These are phyloP conservation scores for Kodamaea alishanica DNA, from an alignment of 1,139 yeast genomes.

Conservation along the genomic window DNA sequence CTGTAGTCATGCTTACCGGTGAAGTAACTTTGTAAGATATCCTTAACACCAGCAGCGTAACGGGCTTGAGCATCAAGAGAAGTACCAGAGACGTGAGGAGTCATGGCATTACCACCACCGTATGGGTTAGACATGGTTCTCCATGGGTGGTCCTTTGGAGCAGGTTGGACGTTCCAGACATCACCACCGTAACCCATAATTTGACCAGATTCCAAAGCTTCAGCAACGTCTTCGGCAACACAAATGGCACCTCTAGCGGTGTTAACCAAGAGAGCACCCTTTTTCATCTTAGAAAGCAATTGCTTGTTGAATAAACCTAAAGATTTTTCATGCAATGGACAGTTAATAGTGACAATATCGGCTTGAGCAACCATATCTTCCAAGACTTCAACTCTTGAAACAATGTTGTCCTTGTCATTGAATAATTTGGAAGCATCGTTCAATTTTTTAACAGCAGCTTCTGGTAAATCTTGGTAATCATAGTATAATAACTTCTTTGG, in stretches of 20 bases:
- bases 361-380: constrained; percentile 68
- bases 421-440: constrained; percentile 38
- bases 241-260: constrained; percentile 85
- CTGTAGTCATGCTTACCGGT: constrained; percentile 61
- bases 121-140: constrained; percentile 59
- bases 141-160: constrained; percentile 77
- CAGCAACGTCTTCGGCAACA: constrained; percentile 71
- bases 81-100: constrained; percentile 80
- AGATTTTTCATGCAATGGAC: constrained; percentile 73
- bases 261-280: constrained; percentile 74
- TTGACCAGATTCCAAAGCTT: constrained; percentile 65
- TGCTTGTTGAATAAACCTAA: constrained; percentile 66
- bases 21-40: constrained; percentile 61
- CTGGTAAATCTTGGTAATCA: constrained; percentile 70
- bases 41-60: constrained; percentile 66
- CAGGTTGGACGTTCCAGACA: constrained; percentile 81
- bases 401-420: constrained; percentile 37
- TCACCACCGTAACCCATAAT: constrained; percentile 81
- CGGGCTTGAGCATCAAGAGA: constrained; percentile 76
- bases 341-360: constrained; percentile 74
- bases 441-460: constrained; percentile 52
- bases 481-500: constrained; percentile 70
- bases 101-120: constrained; percentile 82
- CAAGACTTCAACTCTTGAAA: constrained; percentile 58
- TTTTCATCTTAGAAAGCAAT: constrained; percentile 66